phyloP scores from a whole-genome alignment of 1,284 basidiomycete species.

The Ceratobasidium sp. region DNA sequence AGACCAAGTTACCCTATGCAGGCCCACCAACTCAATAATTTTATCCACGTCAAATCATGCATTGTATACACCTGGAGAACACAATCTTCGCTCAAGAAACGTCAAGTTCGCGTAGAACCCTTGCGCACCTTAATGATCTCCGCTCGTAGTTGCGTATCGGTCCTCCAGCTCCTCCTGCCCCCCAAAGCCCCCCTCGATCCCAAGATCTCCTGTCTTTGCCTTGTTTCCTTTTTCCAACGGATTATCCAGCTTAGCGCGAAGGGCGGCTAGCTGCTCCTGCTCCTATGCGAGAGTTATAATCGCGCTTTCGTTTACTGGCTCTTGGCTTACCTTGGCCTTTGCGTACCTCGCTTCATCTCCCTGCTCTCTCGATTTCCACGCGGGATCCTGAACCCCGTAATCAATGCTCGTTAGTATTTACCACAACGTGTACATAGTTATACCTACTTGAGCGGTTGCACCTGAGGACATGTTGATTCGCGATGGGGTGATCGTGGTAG shows the following conservation, averaged over 20 bases:
- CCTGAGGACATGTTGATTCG: constrained; percentile 23
- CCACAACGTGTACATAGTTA: neutral
- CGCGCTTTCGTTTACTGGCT: neutral
- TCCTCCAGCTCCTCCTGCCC: constrained; percentile 49
- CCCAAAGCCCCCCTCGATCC: constrained; percentile 47
- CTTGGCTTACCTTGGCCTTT: constrained; percentile 40
- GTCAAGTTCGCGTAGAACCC: neutral
- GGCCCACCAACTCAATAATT: no score
- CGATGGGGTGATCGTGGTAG: neutral
- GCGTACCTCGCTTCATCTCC: constrained; percentile 48
- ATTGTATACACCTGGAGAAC: neutral
- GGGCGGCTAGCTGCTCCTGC: constrained; percentile 46
- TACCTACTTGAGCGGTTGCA: constrained; percentile 24
- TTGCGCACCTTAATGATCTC: constrained; percentile 43
- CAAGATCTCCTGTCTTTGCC: constrained; percentile 34
- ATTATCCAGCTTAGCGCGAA: constrained; percentile 37
- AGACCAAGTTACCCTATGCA: no score
- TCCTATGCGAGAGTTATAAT: constrained; percentile 31
- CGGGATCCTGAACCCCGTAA: constrained; percentile 26
- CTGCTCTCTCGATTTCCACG: constrained; percentile 47
- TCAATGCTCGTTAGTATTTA: neutral
- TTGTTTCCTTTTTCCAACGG: constrained; percentile 38
- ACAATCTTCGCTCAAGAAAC: neutral
- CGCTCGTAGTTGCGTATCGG: constrained; percentile 48
- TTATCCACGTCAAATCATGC: neutral